These are phyloP conservation scores for Tolypocladium inflatum DNA, from an alignment of 2,329 filamentous ascomycete genomes.

Conservation along the genomic window DNA sequence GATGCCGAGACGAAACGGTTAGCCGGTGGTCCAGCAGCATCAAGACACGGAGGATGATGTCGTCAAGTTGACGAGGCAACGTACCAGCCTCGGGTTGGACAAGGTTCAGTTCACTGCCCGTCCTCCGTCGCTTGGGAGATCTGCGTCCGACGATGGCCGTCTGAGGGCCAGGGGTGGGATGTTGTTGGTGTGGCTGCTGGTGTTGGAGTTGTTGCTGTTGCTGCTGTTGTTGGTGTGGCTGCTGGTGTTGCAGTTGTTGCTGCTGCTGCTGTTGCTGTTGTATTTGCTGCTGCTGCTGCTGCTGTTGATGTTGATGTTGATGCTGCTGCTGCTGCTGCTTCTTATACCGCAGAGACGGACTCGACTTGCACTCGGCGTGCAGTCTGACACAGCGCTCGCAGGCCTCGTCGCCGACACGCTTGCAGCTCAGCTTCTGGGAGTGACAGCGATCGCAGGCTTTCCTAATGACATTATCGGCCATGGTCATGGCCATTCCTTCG, in stretches of 20 bases:
- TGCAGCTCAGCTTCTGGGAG: constrained; percentile 35
- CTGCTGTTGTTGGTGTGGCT: constrained; percentile 7
- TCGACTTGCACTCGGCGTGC: constrained; percentile 32
- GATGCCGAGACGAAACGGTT: constrained; percentile 14
- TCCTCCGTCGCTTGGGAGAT: constrained; percentile 28
- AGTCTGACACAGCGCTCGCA: constrained; percentile 34
- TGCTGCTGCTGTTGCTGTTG: constrained; percentile 4
- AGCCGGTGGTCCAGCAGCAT: constrained; percentile 6
- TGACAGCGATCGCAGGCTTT: constrained; percentile 39
- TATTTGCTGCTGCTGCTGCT: constrained; percentile 7
- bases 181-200: constrained; percentile 3
- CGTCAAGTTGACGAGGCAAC: constrained; percentile 7
- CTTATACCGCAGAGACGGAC: constrained; percentile 29
- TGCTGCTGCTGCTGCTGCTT: constrained; percentile 21
- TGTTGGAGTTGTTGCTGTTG: constrained; percentile 5
- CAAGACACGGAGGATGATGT: constrained; percentile 3
- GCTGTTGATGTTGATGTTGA: constrained; percentile 10
- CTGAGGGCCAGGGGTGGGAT: constrained; percentile 5
- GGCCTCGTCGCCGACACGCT: constrained; percentile 26
- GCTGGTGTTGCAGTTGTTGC: constrained; percentile 8
- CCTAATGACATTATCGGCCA: constrained; percentile 28
- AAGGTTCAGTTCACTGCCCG: constrained; percentile 20
- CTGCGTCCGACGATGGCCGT: constrained; percentile 12
- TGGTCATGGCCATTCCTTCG: constrained; percentile 19
- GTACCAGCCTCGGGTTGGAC: constrained; percentile 25